Evolutionary conservation across 345 rosid genomes (phyloP).

Genomic region (Populus euphratica): DNA sequence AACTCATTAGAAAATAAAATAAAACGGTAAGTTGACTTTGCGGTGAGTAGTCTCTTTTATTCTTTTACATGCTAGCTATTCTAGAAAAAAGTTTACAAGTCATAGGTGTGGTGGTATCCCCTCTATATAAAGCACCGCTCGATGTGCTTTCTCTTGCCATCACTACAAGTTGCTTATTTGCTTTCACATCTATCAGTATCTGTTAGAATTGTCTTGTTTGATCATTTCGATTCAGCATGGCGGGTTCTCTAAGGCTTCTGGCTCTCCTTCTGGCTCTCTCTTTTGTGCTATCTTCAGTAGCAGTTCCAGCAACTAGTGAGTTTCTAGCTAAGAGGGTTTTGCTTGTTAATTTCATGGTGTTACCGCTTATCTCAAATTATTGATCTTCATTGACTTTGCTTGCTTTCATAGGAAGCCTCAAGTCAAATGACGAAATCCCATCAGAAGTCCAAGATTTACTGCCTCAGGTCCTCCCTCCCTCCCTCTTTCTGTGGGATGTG

Average conservation of each 20-base stretch:
- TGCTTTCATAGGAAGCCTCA: conserved; percentile 37
- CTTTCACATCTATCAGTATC: not conserved
- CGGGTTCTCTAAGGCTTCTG: not conserved
- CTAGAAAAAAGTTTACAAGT: not conserved
- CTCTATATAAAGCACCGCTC: conserved; percentile 15
- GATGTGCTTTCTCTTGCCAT: not conserved
- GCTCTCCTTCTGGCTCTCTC: conserved; percentile 26
- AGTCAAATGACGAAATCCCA: conserved; percentile 25
- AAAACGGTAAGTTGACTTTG: conserved; percentile 36
- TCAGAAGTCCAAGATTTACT: conserved; percentile 23
- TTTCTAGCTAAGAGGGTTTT: not conserved
- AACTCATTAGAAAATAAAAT: conserved; percentile 2
- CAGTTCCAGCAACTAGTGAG: conserved; percentile 32
- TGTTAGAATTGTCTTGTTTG: not conserved
- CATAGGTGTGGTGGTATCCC: not conserved
- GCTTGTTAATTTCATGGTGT: not conserved
- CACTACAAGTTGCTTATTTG: not conserved
- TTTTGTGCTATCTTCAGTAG: conserved; percentile 13
- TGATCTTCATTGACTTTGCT: not conserved
- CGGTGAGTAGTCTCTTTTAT: not conserved
- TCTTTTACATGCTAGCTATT: conserved; percentile 8
- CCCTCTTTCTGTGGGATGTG: not conserved
- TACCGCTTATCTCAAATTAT: not conserved
- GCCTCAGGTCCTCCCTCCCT: conserved; percentile 31
- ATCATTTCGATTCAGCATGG: not conserved